phyloP scores from a whole-genome alignment of 2,329 filamentous ascomycete species.

The Colletotrichum kahawae region DNA sequence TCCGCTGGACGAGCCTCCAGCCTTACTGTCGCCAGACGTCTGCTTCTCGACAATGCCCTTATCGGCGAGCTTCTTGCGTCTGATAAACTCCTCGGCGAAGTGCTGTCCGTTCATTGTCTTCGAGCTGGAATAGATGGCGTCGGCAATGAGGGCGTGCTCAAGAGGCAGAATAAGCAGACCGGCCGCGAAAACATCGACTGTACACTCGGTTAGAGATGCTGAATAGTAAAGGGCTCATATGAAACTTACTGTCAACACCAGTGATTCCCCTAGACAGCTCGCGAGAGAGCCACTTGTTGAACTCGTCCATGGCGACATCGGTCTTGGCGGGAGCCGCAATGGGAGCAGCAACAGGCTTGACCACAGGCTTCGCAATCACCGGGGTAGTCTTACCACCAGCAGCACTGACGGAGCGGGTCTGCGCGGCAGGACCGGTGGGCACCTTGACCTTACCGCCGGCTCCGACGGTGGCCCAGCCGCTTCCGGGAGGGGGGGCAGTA shows the following conservation, averaged over 20 bases:
- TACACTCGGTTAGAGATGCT: conserved; percentile 33
- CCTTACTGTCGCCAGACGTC: conserved; percentile 57
- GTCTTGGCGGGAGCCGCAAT: conserved; percentile 52
- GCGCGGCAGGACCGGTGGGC: conserved; percentile 63
- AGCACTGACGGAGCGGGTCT: conserved; percentile 50
- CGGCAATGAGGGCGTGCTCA: conserved; percentile 83
- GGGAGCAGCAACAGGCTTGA: conserved; percentile 52
- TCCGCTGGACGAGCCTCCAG: conserved; percentile 54
- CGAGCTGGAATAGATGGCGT: conserved; percentile 86
- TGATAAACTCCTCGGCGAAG: conserved; percentile 93
- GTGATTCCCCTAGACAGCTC: conserved; percentile 77
- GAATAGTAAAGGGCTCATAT: fast-evolving
- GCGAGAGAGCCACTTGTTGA: conserved; percentile 88
- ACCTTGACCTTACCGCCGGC: conserved; percentile 90
- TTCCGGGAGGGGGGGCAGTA: conserved; percentile 43
- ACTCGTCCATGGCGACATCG: conserved; percentile 79
- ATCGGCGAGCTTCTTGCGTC: conserved; percentile 90
- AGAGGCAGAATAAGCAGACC: conserved; percentile 77
- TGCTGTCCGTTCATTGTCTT: conserved; percentile 91
- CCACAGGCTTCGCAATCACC: conserved; percentile 54
- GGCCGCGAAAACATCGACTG: conserved; percentile 82
- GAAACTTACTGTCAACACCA: conserved; percentile 56
- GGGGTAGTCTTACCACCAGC: conserved; percentile 47
- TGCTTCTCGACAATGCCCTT: conserved; percentile 86
- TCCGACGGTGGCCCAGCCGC: conserved; percentile 93